Base-by-base conservation (phyloP, 768 basidiomycete genomes). In the Boletus sensibilis region DNA sequence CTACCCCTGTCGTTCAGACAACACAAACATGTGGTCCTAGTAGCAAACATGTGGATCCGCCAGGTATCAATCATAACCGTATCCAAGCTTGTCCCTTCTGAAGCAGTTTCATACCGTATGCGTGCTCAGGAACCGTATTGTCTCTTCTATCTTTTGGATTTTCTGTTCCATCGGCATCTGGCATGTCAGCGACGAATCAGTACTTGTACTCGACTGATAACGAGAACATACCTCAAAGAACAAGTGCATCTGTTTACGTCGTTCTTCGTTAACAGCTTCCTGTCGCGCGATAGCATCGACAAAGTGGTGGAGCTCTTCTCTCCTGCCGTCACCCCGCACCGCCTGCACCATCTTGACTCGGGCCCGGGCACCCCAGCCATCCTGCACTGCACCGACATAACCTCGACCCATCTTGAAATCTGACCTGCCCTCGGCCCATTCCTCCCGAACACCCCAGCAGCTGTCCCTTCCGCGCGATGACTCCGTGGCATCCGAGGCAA, bases 131-230 rank as follows among this genome's bases (percentile, higher is more conserved):
- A 69, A 71, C 34, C 69, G 72, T 56, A 84, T 76, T 8, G 79
- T 69, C 58, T 81, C 79, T 47, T 79, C 64, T 25, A 85, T 86
- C 56, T 77, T 77, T 52, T 73, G 61, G 1, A 85, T 60, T 60
- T 85, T 84, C 40, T 82, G 74, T 27, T 83, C 71, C 4, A 83
- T 79, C 3, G 82, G 68, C 76, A 86, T 78, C 85, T 85, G 54
- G n/a, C 16, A 56, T 59, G 35, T 31, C 38, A 4, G 12, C 50
- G 21, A 38, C 27, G 13, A 10, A 18, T 57, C 11, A 63, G 55
- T 23, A 5, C 18, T 9, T 38, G 20, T 31, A 16, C 18, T 20
- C n/a, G n/a, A 41, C 20, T 25, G 38, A 42, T 5, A n/a, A 11
- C 16, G 18, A 21, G 1, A 5, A 27, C 77, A 18, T 60, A 81